These are phyloP conservation scores for Betula pendula DNA, from an alignment of 306 rosid species.

Conservation along the genomic window DNA sequence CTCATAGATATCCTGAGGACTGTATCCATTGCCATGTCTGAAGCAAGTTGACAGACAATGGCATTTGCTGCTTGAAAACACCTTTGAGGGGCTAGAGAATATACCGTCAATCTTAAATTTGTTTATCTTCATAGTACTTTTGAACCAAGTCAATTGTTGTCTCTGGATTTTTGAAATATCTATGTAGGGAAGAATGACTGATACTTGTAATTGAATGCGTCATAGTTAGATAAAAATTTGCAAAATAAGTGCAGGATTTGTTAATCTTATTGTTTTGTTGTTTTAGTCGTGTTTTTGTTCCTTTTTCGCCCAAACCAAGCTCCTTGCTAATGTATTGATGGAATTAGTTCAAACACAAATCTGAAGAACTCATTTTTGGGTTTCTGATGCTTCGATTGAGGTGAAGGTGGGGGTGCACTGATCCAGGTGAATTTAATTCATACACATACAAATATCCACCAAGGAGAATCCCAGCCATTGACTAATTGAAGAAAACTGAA, in stretches of 20 bases:
- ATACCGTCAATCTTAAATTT: background rate
- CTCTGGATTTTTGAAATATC: background rate
- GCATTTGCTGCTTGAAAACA: slow-evolving; percentile 5
- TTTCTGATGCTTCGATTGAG: too few species aligned
- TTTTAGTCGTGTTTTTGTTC: background rate
- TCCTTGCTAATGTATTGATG: background rate
- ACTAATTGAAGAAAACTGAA: background rate
- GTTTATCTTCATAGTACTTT: background rate
- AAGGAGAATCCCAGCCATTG: too few species aligned
- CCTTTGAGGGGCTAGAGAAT: background rate
- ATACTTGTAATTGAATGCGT: background rate
- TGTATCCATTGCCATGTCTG: slow-evolving; percentile 19
- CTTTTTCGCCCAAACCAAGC: too few species aligned
- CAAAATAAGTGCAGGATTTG: background rate
- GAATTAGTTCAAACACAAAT: too few species aligned
- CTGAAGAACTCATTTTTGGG: too few species aligned
- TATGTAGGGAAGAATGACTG: background rate
- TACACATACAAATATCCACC: background rate
- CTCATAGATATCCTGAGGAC: slow-evolving; percentile 14
- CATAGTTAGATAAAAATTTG: background rate
- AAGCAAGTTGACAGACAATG: slow-evolving; percentile 18
- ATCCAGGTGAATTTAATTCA: background rate
- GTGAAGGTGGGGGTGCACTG: background rate
- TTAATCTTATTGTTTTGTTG: background rate
- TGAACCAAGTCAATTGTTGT: background rate